Conservation (phyloP, 495 filamentous ascomycete genomes). For the Xylaria grammica region DNA sequence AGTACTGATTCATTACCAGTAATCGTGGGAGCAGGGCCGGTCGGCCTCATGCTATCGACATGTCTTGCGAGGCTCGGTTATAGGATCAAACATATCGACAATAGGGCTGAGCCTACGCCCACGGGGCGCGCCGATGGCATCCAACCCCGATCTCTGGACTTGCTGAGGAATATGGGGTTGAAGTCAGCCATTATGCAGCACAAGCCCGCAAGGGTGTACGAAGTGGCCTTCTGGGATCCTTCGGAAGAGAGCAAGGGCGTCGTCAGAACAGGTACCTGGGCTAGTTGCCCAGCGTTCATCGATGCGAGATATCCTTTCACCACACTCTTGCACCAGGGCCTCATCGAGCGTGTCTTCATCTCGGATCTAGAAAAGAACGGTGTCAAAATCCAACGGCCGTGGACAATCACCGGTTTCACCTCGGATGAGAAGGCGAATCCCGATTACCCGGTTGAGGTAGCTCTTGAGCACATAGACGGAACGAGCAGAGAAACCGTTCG, state of each 20-base stretch:
- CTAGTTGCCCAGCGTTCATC: conserved; percentile 74
- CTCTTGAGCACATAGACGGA: conserved; percentile 76
- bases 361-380: conserved; percentile 67
- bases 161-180: conserved; percentile 73
- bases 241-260: conserved; percentile 61
- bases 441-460: conserved; percentile 69
- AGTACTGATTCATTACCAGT: conserved; percentile 48
- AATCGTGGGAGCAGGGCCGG: conserved; percentile 89
- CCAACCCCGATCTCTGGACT: conserved; percentile 79
- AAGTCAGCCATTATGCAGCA: conserved; percentile 77
- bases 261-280: conserved; percentile 70
- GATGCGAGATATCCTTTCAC: conserved; percentile 80
- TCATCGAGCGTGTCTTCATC: conserved; percentile 74
- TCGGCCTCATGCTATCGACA: conserved; percentile 83
- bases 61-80: conserved; percentile 77
- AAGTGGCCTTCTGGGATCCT: conserved; percentile 82
- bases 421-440: conserved; percentile 59
- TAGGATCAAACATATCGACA: conserved; percentile 72
- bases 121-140: conserved; percentile 81
- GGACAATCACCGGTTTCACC: conserved; percentile 66
- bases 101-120: conserved; percentile 68
- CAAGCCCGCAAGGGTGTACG: conserved; percentile 73
- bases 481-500: conserved; percentile 60
- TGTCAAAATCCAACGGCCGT: conserved; percentile 62
- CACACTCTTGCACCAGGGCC: conserved; percentile 74